Percentiles rank a stretch among this genome's conserved stretches.
phyloP scores from a whole-genome alignment of 1,139 yeast genomes.

The Suhomyces terraborum region DNA sequence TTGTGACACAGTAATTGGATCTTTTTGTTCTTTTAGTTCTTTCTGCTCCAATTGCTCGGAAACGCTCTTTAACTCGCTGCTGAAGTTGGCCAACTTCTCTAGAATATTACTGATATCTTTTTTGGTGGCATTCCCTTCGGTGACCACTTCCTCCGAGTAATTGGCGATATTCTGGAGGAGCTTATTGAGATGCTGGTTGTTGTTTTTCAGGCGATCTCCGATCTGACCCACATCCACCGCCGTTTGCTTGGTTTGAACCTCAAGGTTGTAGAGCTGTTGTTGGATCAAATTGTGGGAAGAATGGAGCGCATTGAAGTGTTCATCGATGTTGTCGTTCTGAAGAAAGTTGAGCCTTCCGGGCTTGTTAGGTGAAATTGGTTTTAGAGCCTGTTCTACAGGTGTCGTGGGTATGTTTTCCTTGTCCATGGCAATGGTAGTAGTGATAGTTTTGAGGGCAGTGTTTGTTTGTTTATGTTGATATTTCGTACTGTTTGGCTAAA shows the following conservation, averaged over 20 bases:
- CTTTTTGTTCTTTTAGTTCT: neutral
- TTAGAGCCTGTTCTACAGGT: conserved; percentile 17
- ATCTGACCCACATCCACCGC: conserved; percentile 40
- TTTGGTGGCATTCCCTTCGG: conserved; percentile 43
- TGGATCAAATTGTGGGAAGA: conserved; percentile 31
- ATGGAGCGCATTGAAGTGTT: conserved; percentile 33
- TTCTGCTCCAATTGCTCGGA: neutral
- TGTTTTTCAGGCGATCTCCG: conserved; percentile 44
- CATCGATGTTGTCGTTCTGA: conserved; percentile 35
- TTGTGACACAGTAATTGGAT: neutral
- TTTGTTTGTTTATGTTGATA: too few relatives aligned
- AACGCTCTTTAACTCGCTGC: conserved; percentile 1
- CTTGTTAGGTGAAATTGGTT: conserved; percentile 34
- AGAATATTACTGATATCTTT: conserved; percentile 31
- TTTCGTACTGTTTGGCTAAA: too few relatives aligned
- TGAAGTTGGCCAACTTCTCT: conserved; percentile 16
- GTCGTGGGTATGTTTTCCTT: conserved; percentile 14
- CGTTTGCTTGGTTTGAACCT: conserved; percentile 38
- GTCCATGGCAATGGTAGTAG: conserved; percentile 6
- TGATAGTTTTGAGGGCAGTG: neutral
- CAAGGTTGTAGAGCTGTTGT: conserved; percentile 35
- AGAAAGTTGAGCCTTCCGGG: conserved; percentile 32
- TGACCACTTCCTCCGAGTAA: conserved; percentile 38
- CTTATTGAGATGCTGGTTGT: conserved; percentile 41
- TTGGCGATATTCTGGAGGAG: conserved; percentile 35